Evolutionary conservation across 208 protist species (phyloP).

Genomic region (Acanthamoeba culbertsoni): DNA sequence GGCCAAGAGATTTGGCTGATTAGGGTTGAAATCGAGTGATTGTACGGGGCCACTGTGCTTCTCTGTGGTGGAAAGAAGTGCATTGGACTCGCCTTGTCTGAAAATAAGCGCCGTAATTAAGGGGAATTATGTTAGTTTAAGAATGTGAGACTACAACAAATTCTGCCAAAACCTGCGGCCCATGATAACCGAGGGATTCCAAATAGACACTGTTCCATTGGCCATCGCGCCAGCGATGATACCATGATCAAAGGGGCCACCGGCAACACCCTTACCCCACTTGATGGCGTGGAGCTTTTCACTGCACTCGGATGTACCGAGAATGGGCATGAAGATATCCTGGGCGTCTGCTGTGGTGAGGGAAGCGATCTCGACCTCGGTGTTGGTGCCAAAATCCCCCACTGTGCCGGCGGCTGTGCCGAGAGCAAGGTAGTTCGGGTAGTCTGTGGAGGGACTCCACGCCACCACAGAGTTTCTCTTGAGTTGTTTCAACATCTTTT

Average conservation of each 20-base stretch:
- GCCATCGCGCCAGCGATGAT: conserved; percentile 80
- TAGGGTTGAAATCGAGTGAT: conserved; percentile 92
- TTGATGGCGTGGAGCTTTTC: conserved; percentile 76
- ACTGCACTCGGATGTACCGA: conserved; percentile 15
- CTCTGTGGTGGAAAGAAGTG: conserved; percentile 86
- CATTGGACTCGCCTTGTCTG: conserved; percentile 37
- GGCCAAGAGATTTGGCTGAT: conserved; percentile 87
- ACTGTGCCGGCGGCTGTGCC: conserved; percentile 82
- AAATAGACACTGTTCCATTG: conserved; percentile 76
- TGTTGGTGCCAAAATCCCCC: conserved; percentile 75
- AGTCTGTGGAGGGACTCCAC: conserved; percentile 63
- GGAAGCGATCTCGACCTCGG: conserved; percentile 76
- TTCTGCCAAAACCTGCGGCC: neutral
- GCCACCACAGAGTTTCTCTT: conserved; percentile 72
- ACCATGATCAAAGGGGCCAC: conserved; percentile 56
- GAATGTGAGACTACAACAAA: neutral
- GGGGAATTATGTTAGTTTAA: neutral
- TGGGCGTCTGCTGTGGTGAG: conserved; percentile 58
- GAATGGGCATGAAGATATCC: conserved; percentile 52
- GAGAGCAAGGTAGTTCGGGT: conserved; percentile 67
- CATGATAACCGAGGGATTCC: conserved; percentile 74
- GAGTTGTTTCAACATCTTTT: conserved; percentile 58
- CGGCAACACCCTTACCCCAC: conserved; percentile 64
- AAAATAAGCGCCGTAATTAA: neutral
- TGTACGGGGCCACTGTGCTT: conserved; percentile 88